Evolutionary conservation across 2,329 filamentous ascomycete genomes (phyloP).

Genomic region (Ceratocystis papillata): DNA sequence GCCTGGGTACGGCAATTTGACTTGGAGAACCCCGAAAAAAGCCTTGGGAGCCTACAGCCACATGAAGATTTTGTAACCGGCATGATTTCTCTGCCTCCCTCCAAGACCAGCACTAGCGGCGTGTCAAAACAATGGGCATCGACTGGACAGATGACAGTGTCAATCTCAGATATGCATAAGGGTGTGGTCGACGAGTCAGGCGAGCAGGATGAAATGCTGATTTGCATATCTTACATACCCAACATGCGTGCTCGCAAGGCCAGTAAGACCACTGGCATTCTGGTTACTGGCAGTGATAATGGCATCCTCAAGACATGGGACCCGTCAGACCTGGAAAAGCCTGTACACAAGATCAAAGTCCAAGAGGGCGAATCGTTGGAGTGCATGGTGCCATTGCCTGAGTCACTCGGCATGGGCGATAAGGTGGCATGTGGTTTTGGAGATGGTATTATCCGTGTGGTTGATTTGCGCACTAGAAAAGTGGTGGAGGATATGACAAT

Average conservation of each 20-base stretch:
- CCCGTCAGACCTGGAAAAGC: slow-evolving; percentile 70
- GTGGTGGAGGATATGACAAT: slow-evolving; percentile 52
- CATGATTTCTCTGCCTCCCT: slow-evolving; percentile 69
- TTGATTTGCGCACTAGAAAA: slow-evolving; percentile 47
- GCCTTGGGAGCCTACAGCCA: slow-evolving; percentile 48
- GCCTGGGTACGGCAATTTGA: slow-evolving; percentile 83
- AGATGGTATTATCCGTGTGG: slow-evolving; percentile 67
- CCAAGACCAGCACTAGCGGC: slow-evolving; percentile 70
- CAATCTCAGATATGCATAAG: slow-evolving; percentile 75
- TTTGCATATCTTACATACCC: slow-evolving; percentile 68
- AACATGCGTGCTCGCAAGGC: slow-evolving; percentile 59
- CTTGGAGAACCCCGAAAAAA: slow-evolving; percentile 42
- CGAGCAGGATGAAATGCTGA: slow-evolving; percentile 85
- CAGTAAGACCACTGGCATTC: slow-evolving; percentile 54
- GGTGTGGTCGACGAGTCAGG: slow-evolving; percentile 83
- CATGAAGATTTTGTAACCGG: slow-evolving; percentile 91
- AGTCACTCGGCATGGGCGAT: slow-evolving; percentile 46
- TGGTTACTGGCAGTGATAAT: slow-evolving; percentile 63
- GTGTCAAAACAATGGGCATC: slow-evolving; percentile 92
- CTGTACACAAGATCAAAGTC: slow-evolving; percentile 23
- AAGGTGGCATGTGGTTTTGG: slow-evolving; percentile 71
- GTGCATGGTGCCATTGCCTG: slow-evolving; percentile 20
- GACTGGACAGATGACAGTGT: slow-evolving; percentile 81
- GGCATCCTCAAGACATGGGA: slow-evolving; percentile 92
- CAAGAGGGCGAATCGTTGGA: slow-evolving; percentile 60